Conservation (phyloP, 805 yeast genomes). For the Torulaspora delbrueckii region DNA sequence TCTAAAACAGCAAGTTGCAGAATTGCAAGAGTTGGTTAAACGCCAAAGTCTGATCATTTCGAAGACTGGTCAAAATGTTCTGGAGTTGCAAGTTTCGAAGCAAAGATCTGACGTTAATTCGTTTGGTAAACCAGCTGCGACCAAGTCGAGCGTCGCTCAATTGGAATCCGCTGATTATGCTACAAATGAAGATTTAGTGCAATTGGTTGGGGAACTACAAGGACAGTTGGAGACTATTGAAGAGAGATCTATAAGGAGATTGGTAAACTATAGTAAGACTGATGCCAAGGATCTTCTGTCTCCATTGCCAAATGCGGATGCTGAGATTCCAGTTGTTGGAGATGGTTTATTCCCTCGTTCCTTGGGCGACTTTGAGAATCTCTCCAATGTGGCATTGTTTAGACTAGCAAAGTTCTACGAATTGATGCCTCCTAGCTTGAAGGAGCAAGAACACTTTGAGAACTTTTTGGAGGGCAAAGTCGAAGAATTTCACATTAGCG, state of each 20-base stretch:
- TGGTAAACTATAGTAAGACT: conserved; percentile 53
- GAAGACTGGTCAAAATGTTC: conserved; percentile 73
- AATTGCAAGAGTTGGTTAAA: conserved; percentile 49
- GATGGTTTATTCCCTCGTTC: conserved; percentile 51
- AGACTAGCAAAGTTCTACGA: conserved; percentile 70
- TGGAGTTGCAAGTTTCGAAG: conserved; percentile 59
- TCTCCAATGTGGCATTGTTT: conserved; percentile 45
- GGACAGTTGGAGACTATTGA: conserved; percentile 78
- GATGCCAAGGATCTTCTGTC: conserved; percentile 47
- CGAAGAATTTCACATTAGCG: conserved; percentile 37
- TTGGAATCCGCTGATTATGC: conserved; percentile 54
- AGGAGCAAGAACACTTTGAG: conserved; percentile 48
- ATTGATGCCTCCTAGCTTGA: conserved; percentile 57
- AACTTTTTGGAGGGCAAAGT: conserved; percentile 50
- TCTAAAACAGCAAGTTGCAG: conserved; percentile 42
- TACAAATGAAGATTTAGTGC: conserved; percentile 79
- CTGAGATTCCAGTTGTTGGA: conserved; percentile 51
- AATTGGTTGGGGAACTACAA: conserved; percentile 84
- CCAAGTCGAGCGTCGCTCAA: conserved; percentile 16
- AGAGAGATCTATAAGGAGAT: conserved; percentile 67
- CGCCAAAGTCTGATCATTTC: conserved; percentile 64
- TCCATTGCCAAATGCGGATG: conserved; percentile 74
- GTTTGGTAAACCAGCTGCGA: conserved; percentile 16
- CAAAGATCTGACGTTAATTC: conserved; percentile 42
- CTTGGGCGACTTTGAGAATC: conserved; percentile 45